phyloP scores from a whole-genome alignment of 2,329 filamentous ascomycete species.

The Fusarium sp. region DNA sequence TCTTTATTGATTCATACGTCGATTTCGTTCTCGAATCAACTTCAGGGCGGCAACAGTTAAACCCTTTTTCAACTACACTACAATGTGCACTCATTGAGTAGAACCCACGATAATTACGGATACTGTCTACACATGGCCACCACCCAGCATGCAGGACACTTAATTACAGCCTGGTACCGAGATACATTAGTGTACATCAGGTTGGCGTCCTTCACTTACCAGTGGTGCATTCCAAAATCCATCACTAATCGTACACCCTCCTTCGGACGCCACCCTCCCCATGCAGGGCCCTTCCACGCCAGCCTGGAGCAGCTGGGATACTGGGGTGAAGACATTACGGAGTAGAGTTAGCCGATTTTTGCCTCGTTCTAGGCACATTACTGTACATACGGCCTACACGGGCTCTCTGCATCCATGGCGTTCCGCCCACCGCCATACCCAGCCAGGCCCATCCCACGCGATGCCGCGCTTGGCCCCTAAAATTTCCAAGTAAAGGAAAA shows the following conservation, averaged over 20 bases:
- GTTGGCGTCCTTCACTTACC: neutral
- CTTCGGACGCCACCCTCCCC: neutral
- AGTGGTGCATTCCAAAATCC: slow-evolving; percentile 6
- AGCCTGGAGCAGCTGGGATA: slow-evolving; percentile 1
- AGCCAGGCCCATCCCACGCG: slow-evolving; percentile 40
- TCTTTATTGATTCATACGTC: neutral
- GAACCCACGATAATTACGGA: neutral
- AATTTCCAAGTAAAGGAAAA: slow-evolving; percentile 13
- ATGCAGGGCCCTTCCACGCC: slow-evolving; percentile 8
- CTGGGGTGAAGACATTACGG: neutral
- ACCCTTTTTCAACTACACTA: neutral
- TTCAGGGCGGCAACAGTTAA: slow-evolving; percentile 21
- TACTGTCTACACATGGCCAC: neutral
- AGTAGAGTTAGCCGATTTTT: neutral
- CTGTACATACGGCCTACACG: slow-evolving; percentile 2
- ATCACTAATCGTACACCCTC: neutral
- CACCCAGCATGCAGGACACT: neutral
- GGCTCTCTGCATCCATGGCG: slow-evolving; percentile 15
- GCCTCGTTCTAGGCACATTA: neutral
- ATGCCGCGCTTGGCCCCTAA: slow-evolving; percentile 39
- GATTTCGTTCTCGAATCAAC: slow-evolving; percentile 19
- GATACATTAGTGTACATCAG: neutral
- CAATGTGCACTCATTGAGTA: neutral
- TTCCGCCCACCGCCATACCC: slow-evolving; percentile 34
- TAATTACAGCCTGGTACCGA: slow-evolving; percentile 1